phyloP scores from a whole-genome alignment of 1,139 yeast genomes.

The Candida mesenterica region DNA sequence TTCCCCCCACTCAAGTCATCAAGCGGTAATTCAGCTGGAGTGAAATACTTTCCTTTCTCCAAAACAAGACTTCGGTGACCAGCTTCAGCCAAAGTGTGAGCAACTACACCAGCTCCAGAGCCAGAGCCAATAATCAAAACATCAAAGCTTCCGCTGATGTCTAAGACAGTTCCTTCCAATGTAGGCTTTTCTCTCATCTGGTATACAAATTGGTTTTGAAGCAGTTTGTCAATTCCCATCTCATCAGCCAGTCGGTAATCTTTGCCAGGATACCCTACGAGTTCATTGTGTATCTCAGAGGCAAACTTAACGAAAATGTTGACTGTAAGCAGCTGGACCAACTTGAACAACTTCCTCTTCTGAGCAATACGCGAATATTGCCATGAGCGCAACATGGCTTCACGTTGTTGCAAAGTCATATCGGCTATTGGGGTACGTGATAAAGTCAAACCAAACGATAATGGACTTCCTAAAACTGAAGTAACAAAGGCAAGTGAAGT shows the following conservation, averaged over 20 bases:
- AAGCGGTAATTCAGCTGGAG: constrained; percentile 35
- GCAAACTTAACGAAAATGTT: constrained; percentile 25
- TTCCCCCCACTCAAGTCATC: constrained; percentile 39
- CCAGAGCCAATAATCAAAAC: constrained; percentile 59
- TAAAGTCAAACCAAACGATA: constrained; percentile 38
- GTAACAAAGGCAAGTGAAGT: constrained; percentile 27
- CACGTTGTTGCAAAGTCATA: constrained; percentile 34
- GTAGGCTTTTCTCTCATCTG: constrained; percentile 34
- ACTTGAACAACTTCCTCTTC: constrained; percentile 31
- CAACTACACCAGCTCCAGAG: constrained; percentile 58
- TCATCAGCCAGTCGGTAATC: constrained; percentile 22
- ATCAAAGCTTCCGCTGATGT: constrained; percentile 37
- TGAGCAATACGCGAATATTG: constrained; percentile 34
- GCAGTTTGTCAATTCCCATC: constrained; percentile 17
- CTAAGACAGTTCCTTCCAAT: constrained; percentile 30
- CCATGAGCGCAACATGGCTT: constrained; percentile 33
- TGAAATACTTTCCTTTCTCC: constrained; percentile 53
- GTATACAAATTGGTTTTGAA: constrained; percentile 33
- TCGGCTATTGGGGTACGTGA: constrained; percentile 35
- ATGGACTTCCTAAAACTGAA: constrained; percentile 29
- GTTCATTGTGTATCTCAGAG: constrained; percentile 34
- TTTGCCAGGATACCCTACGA: constrained; percentile 34
- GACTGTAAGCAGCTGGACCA: constrained; percentile 24
- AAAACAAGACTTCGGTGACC: constrained; percentile 49
- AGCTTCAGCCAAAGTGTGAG: constrained; percentile 45